phyloP scores from a whole-genome alignment of 768 basidiomycete genomes.

The Sarcodon sp. region DNA sequence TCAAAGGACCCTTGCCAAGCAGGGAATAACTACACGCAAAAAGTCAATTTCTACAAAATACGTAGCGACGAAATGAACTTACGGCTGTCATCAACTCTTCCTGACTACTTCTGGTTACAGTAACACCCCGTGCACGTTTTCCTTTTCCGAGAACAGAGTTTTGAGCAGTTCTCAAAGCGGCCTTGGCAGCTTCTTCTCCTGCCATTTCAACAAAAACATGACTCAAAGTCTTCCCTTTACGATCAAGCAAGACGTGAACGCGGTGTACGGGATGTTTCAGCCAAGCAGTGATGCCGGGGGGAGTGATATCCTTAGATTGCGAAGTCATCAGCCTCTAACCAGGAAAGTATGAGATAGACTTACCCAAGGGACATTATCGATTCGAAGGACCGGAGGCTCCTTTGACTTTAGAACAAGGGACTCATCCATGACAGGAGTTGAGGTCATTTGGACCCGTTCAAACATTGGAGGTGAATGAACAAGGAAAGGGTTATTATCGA shows the following conservation, averaged over 20 bases:
- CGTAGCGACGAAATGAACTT: constrained; percentile 12
- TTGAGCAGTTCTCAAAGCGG: constrained; percentile 46
- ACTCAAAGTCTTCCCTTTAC: constrained; percentile 72
- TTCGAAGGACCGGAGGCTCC: constrained; percentile 50
- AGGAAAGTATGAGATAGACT: constrained; percentile 10
- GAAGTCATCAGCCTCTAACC: neutral
- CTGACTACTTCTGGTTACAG: constrained; percentile 68
- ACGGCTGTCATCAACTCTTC: constrained; percentile 77
- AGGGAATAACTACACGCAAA: constrained; percentile 52
- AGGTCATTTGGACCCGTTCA: constrained; percentile 18
- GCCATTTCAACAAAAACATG: constrained; percentile 75
- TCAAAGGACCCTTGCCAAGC: constrained; percentile 70
- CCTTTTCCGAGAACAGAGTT: constrained; percentile 66
- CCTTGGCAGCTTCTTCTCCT: constrained; percentile 46
- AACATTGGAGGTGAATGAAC: constrained; percentile 4
- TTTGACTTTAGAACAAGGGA: constrained; percentile 1
- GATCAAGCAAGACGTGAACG: constrained; percentile 70
- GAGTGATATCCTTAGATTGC: constrained; percentile 63
- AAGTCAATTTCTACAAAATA: neutral
- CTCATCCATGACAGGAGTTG: constrained; percentile 16
- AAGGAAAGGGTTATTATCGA: constrained; percentile 10
- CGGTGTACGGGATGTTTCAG: constrained; percentile 55
- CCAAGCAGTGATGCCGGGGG: constrained; percentile 56
- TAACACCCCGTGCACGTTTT: constrained; percentile 70
- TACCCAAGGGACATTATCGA: constrained; percentile 88